A percentile compares a stretch with the other conserved stretches of the same genome.
phyloP scores from a whole-genome alignment of 1,284 basidiomycete species.

The Ganoderma multipileum region DNA sequence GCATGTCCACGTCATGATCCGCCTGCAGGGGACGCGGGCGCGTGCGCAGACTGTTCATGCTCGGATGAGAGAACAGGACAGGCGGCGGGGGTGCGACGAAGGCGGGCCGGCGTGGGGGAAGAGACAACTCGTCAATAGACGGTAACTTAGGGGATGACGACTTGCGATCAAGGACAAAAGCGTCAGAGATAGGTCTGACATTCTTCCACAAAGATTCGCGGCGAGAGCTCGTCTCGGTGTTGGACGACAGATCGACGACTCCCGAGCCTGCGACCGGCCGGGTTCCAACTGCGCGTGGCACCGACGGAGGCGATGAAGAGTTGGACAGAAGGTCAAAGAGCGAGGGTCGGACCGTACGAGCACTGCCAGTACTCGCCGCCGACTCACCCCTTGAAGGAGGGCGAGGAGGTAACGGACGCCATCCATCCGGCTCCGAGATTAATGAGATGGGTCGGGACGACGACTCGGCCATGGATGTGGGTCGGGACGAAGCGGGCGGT shows the following conservation, averaged over 20 bases:
- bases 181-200: background rate
- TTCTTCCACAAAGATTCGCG: slow-evolving; percentile 4
- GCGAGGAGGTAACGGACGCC: slow-evolving; percentile 22
- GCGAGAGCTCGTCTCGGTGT: background rate
- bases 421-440: slow-evolving; percentile 14
- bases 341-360: slow-evolving; percentile 26
- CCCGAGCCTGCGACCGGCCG: background rate
- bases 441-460: slow-evolving; percentile 24
- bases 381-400: slow-evolving; percentile 20
- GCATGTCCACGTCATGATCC: slow-evolving; percentile 25
- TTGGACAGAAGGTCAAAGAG: slow-evolving; percentile 31
- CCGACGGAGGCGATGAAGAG: slow-evolving; percentile 6
- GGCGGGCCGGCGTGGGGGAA: background rate
- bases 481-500: slow-evolving; percentile 28
- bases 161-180: background rate
- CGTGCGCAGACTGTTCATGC: slow-evolving; percentile 2
- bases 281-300: background rate
- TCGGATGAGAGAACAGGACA: slow-evolving; percentile 25
- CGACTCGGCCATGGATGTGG: slow-evolving; percentile 30
- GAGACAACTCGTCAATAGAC: background rate
- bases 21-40: background rate
- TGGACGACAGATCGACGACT: background rate
- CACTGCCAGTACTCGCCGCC: slow-evolving; percentile 17
- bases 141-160: background rate
- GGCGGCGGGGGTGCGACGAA: slow-evolving; percentile 32